Base-by-base conservation (phyloP, 768 basidiomycete genomes). In the Boletus rex-veris region DNA sequence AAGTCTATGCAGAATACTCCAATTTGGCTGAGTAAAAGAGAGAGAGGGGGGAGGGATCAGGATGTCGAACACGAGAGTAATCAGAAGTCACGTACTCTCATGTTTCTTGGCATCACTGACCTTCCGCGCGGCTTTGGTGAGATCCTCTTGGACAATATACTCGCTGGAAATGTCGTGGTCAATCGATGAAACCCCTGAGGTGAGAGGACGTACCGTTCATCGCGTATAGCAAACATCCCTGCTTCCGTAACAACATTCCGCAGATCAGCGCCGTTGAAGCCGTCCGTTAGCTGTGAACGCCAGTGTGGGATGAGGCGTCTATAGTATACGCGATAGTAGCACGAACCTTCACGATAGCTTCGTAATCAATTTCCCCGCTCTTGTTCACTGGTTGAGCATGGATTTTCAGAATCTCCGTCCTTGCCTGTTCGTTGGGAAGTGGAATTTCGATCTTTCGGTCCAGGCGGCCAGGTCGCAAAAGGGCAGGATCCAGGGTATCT, bases 371-470 rank as follows among this genome's bases (percentile, higher is more conserved):
- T 41, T 97, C 95, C 4, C 92, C 93, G 33, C 79, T 80, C 77
- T 99, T 99, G 75, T 92, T 94, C 53, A 98, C 94, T 3, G 92
- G 90, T 18, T 81, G 85, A 8, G 93, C 86, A 67, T 99, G 97
- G 55, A 99, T 98, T 75, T 99, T 98, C 60, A 99, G 80, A 64
- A 99, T 98, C 71, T 98, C 97, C 53, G 94, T 68, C 19, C 97
- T 86, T 1, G 90, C 94, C 70, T 97, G 94, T 68, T 98, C 97
- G 65, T 99, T 98, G 1, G 97, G 97, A 45, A 98, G 77, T 9
- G 96, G 95, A 46, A 99, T 90, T 75, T 98, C 96, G 58, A 99
- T 96, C 75, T 98, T 98, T 43, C 96, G 82, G 71, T 99, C 97
- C 38, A 99, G 77, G 48, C 97, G 88, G 42, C 97, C 97, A 8